Evolutionary conservation across 805 yeast genomes (phyloP).

Genomic region (Sugiyamaella mastotermitis): DNA sequence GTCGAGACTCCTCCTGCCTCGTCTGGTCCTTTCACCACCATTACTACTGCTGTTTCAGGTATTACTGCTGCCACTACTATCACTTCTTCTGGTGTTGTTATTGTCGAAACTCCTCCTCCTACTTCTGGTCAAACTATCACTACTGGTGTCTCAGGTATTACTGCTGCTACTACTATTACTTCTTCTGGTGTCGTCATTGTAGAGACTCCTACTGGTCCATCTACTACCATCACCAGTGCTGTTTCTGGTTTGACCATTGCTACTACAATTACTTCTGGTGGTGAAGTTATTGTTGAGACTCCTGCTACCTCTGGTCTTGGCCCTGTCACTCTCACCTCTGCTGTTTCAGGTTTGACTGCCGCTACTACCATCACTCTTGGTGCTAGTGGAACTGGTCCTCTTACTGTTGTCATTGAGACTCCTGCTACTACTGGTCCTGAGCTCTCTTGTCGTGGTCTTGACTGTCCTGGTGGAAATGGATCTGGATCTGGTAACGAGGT

Average conservation of each 20-base stretch:
- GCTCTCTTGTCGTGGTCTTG: slow-evolving; percentile 2
- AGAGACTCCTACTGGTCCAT: slow-evolving; percentile 1
- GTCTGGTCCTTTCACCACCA: neutral
- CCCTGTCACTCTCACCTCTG: slow-evolving; percentile 7
- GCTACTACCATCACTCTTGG: slow-evolving; percentile 8
- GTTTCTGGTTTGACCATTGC: slow-evolving; percentile 1
- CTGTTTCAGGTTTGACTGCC: slow-evolving; percentile 5
- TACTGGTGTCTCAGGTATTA: slow-evolving; percentile 1
- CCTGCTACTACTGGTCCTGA: no score
- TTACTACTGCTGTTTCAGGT: slow-evolving; percentile 3
- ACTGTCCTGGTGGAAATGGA: slow-evolving; percentile 2
- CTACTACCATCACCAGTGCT: slow-evolving; percentile 1
- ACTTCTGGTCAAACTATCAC: slow-evolving; percentile 3
- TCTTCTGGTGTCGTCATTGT: slow-evolving; percentile 3
- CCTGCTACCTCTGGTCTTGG: slow-evolving; percentile 2
- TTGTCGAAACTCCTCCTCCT: slow-evolving; percentile 4
- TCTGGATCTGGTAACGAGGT: slow-evolving; percentile 3
- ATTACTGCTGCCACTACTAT: slow-evolving; percentile 5
- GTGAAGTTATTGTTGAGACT: neutral
- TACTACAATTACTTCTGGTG: neutral
- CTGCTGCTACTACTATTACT: slow-evolving; percentile 4
- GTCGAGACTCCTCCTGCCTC: slow-evolving; percentile 7
- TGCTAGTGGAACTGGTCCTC: slow-evolving; percentile 7
- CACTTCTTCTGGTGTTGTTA: slow-evolving; percentile 4
- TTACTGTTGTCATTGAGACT: slow-evolving; percentile 1